phyloP scores from a whole-genome alignment of 2,329 filamentous ascomycete species.

The Cladosporium velox region DNA sequence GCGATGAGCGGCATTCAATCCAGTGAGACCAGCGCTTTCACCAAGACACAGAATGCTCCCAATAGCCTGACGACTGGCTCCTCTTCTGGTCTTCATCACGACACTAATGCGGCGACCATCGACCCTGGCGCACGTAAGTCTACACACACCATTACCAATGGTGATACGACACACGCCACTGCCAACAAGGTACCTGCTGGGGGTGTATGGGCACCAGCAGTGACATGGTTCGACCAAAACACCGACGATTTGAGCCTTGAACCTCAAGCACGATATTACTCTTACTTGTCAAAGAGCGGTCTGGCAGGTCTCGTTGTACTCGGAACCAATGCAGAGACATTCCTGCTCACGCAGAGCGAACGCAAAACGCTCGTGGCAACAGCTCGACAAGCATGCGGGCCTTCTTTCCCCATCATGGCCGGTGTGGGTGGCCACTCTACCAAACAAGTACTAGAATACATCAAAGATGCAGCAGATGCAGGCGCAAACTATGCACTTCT shows the following conservation, averaged over 20 bases:
- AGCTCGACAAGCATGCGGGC: conserved; percentile 45
- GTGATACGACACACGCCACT: background rate
- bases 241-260: conserved; percentile 44
- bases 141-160: background rate
- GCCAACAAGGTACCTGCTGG: conserved; percentile 55
- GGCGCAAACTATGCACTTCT: conserved; percentile 47
- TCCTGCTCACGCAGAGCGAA: conserved; percentile 48
- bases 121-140: background rate
- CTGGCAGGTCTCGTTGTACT: conserved; percentile 51
- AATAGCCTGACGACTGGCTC: background rate
- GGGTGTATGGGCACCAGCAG: conserved; percentile 43
- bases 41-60: background rate
- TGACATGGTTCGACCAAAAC: conserved; percentile 48
- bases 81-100: background rate
- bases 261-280: conserved; percentile 47
- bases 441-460: conserved; percentile 46
- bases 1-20: background rate
- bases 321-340: conserved; percentile 51
- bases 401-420: conserved; percentile 47
- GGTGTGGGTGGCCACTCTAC: conserved; percentile 48
- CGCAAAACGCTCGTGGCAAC: conserved; percentile 42
- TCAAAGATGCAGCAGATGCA: conserved; percentile 44
- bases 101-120: background rate
- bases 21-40: background rate
- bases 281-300: conserved; percentile 45